Base-by-base conservation (phyloP, 768 basidiomycete species). In the Hericium coralloides region DNA sequence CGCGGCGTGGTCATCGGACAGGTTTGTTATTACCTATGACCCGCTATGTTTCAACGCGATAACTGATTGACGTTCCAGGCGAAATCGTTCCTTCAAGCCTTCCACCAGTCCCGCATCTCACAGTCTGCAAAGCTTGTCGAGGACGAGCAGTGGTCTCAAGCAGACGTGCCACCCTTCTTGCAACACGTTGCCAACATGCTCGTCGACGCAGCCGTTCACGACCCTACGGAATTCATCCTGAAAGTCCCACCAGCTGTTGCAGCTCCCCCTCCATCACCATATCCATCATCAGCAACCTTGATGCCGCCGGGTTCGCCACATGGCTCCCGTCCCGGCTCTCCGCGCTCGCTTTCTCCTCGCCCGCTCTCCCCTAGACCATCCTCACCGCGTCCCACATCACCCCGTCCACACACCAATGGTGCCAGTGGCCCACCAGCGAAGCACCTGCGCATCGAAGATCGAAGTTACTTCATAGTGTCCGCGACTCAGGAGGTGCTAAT, bases 111-210 rank as follows among this genome's bases (percentile, higher is more conserved):
- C 12, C 79, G 88, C 52, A 80, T 98, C 47, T 81, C 85, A 2
- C 79, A 79, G 55, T 89, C 87, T 2, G 95, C 95, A 25, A 92
- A 88, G 68, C 73, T 92, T 25, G 95, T 99, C 8, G 94, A 98
- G 69, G 93, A 98, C 62, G 97, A 99, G 67, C 88, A 87, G 58
- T 98, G 97, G 97, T 83, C 76, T 57, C 88, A 89, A 15, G 77
- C 82, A 14, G 91, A 97, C 56, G 83, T 95, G 14, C 73, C 84
- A 1, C 65, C 74, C 4, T 60, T 73, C 4, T 70, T 90, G 25
- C 95, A 98, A 70, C 79, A 77, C 51, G 74, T 82, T n/a, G 78
- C 85, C 38, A 79, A 89, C 63, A 73, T 86, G 9, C 71, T 99
- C 52, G 78, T 97, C 17, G 84, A 88, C 60, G 82, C 85, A 23